Evolutionary conservation across 129 eudicot species (phyloP), one percentile per base, ranked within the genome.

Genomic region (Centrapalus pauciflorus): DNA sequence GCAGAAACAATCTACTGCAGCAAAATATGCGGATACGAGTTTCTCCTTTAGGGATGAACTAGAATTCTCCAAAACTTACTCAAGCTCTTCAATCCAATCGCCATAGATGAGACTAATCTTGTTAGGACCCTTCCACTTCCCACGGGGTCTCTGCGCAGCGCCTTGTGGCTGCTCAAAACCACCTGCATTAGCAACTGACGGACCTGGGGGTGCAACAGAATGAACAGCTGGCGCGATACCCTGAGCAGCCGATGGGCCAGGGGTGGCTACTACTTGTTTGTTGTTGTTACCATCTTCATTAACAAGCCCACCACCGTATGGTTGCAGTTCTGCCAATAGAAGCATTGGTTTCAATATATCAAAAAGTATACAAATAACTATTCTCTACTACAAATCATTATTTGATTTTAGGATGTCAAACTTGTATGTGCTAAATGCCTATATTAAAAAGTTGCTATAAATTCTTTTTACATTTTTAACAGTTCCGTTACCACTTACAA

Each of bases 41-140:
- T 49, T 65, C 2, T 16, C 43, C 57, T 37, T 27, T 23, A 48
- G 11, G 54, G 4, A 48, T 1, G 25, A 4, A 48, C 7, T 48
- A 5, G 25, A 48, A 48, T 17, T 48, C 23, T 14, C 16, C 25
- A 3, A 34, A 23, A 30, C 26, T 64, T 69, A 81, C 28, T 87
- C 79, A 13, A 74, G 29, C 27, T 88, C 96, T 12, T 88, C 96
- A 38, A 88, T 88, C 98, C 98, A 93, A 43, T 93, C 98, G 2
- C 98, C 98, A 46, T 93, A 93, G 55, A 93, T 83, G 63, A 81
- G 78, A 56, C 89, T 93, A 43, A 83, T 88, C 66, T 83, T 85
- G 52, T 85, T 76, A 2, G 96, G 98, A 5, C 89, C 96, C 66
- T 88, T 92, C 91, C 95, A 82, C 58, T 82, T 87, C 67, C 77